Conservation (phyloP, 1,139 yeast species). For the Yamadazyma sp. region DNA sequence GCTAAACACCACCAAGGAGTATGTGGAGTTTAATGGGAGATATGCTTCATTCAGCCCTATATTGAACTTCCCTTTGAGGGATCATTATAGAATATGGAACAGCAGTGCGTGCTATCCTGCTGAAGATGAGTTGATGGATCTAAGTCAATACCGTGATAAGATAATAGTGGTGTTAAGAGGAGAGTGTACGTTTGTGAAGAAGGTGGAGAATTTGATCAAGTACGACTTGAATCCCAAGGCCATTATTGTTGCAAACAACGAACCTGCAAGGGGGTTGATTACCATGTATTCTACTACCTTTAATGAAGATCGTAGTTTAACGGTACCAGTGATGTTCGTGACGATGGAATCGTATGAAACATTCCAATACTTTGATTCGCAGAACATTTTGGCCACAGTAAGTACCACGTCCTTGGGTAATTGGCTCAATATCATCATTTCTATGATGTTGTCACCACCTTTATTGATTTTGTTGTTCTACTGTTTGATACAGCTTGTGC, state of each 20-base stretch:
- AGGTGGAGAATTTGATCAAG: conserved; percentile 31
- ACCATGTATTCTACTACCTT: conserved; percentile 46
- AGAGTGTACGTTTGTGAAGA: conserved; percentile 43
- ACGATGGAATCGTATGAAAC: conserved; percentile 35
- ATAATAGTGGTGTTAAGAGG: conserved; percentile 40
- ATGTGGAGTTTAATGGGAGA: conserved; percentile 31
- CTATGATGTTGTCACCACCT: conserved; percentile 48
- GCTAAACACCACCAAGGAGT: conserved; percentile 25
- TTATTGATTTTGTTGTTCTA: conserved; percentile 39
- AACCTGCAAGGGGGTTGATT: conserved; percentile 37
- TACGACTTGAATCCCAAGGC: conserved; percentile 33
- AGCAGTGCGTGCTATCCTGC: conserved; percentile 27
- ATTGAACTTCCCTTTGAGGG: conserved; percentile 23
- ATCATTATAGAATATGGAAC: conserved; percentile 28
- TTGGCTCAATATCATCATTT: conserved; percentile 40
- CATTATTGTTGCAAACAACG: conserved; percentile 43
- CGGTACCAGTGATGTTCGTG: conserved; percentile 39
- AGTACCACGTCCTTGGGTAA: conserved; percentile 40
- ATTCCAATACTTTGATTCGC: conserved; percentile 16
- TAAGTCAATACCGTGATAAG: conserved; percentile 18
- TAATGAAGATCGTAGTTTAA: conserved; percentile 37
- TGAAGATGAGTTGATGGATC: conserved; percentile 10
- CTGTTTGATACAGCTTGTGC: conserved; percentile 31
- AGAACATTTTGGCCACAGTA: conserved; percentile 20
- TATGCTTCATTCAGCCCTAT: conserved; percentile 47